Evolutionary conservation across 2,329 filamentous ascomycete species (phyloP).

Genomic region (Penicillium capsulatum): DNA sequence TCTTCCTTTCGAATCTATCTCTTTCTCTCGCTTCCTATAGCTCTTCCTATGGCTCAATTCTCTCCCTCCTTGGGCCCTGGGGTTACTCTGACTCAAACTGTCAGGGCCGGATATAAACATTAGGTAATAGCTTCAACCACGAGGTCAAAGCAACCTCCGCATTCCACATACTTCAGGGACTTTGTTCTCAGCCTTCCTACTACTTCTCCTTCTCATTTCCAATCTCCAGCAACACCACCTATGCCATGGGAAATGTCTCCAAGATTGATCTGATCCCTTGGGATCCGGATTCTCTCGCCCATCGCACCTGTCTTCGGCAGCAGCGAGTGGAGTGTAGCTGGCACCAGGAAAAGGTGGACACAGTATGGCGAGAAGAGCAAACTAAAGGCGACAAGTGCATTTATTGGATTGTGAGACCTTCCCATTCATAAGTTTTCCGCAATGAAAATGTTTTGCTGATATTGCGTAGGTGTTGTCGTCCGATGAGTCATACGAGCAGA

Average conservation of each 20-base stretch:
- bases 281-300: constrained; percentile 14
- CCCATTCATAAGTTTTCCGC: background rate
- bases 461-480: constrained; percentile 3
- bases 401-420: constrained; percentile 24
- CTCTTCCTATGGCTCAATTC: too few species aligned
- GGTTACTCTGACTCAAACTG: too few species aligned
- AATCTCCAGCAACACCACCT: background rate
- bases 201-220: background rate
- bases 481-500: constrained; percentile 6
- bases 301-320: constrained; percentile 11
- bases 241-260: constrained; percentile 2
- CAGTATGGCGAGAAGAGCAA: constrained; percentile 14
- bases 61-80: too few species aligned
- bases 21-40: too few species aligned
- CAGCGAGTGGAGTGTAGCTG: constrained; percentile 20
- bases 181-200: background rate
- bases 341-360: constrained; percentile 17
- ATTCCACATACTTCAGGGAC: too few species aligned
- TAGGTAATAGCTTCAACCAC: too few species aligned
- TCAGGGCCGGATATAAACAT: too few species aligned
- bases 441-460: background rate
- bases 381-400: constrained; percentile 18
- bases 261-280: constrained; percentile 17
- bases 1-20: too few species aligned
- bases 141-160: too few species aligned